Base-by-base conservation (phyloP, 352 stramenopile species). In the Phytopythium ostracodes region DNA sequence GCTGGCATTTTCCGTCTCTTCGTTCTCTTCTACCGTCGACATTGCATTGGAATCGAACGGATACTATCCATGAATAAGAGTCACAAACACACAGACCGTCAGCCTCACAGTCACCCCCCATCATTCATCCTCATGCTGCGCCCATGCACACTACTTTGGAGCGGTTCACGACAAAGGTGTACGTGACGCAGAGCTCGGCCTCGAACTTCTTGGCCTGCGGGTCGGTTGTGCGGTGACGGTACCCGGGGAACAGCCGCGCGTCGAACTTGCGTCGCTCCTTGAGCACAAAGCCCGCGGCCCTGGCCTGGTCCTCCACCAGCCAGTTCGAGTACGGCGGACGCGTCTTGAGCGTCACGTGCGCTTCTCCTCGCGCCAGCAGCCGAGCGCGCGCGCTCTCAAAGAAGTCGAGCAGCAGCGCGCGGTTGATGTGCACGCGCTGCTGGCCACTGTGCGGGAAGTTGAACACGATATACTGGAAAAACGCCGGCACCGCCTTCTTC, bases 361-460 rank as follows among this genome's bases (percentile, higher is more conserved):
- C 83, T 68, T 94, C 85, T 47, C 87, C 88, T 14, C 74, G 53
- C 10, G 69, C 63, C 25, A 67, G 67, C 7, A 96, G 76, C 49
- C 86, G 80, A 38, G 65, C 31, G 10, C 84, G 78, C 10, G 84
- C 88, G 63, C 83, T 94, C 62, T 87, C 81, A 42, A 96, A 96
- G 58, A 96, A 96, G 58, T 94, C 76, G 14, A 77, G 62, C 22
- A 96, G 64, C 64, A 96, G 50, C 20, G 73, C 81, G 55, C 88
- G 77, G 49, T 96, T 96, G 46, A 95, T 77, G 62, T 96, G 88
- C 53, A 96, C 88, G 50, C 88, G 84, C 55, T 96, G 87, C 67
- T 94, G 72, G 17, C 88, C 88, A 25, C 77, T 96, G 67, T 96
- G 88, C 10, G 88, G 88, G 64, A 96, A 96, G 66, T 96, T 96